Conservation (phyloP, 2,329 filamentous ascomycete species). For the Magnaporthales sp. region DNA sequence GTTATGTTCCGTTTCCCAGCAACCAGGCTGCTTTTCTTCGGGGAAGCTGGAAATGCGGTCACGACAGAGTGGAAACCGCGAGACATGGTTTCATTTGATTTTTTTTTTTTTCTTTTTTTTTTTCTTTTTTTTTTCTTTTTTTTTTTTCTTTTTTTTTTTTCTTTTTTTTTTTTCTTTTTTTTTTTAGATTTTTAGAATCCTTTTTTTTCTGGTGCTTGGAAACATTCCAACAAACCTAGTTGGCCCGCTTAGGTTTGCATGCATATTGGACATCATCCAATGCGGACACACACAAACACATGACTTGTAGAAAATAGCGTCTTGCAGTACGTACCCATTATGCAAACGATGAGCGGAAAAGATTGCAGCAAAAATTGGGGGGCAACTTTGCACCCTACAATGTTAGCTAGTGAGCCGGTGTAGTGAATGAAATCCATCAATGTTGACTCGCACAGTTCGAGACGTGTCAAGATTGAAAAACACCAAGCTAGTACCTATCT, state of each 20-base stretch:
- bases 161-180: not conserved
- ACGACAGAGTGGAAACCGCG: not conserved
- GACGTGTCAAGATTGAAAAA: not conserved
- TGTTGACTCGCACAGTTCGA: not conserved
- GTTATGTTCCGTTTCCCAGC: not conserved
- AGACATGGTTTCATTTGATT: not conserved
- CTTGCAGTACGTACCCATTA: not conserved
- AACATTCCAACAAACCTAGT: not conserved
- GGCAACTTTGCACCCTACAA: not conserved
- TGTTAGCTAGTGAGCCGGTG: not conserved
- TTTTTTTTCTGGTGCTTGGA: not conserved
- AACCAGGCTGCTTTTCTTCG: not conserved
- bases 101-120: not conserved
- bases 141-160: not conserved
- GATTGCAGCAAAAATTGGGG: not conserved
- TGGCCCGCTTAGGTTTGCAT: not conserved
- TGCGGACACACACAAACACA: not conserved
- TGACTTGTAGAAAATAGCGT: not conserved
- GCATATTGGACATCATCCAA: not conserved
- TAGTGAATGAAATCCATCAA: not conserved
- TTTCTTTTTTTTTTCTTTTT: not conserved
- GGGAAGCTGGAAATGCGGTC: not conserved
- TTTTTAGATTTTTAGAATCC: not conserved
- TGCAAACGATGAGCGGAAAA: not conserved
- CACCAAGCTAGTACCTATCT: not conserved